Base-by-base conservation (phyloP, 176 grass and related monocot species). In the Triticum dicoccoides region DNA sequence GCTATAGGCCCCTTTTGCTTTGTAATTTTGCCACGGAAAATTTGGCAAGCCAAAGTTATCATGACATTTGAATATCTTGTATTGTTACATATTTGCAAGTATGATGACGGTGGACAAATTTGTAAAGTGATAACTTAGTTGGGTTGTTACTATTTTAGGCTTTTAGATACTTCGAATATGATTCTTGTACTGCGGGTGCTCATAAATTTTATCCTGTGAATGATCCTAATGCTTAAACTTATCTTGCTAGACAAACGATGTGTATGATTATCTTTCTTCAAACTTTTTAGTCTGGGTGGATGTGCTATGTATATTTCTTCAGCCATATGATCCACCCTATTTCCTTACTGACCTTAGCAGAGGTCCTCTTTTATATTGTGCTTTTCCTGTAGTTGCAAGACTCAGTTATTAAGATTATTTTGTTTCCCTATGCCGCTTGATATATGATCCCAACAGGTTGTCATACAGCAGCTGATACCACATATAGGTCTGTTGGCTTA, bases 211-310 rank as follows among this genome's bases (percentile, higher is more conserved):
- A 4, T 44, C 27, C 15, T 83, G 34, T 52, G 51, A 37, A 83
- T 83, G 81, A 59, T 61, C 14, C 51, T 83, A 59, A 72, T 72
- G 67, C 58, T 83, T 83, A 41, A 81, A 51, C 32, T 38, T 70
- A 69, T 82, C 12, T 83, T 39, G 13, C 21, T 59, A 39, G 33
- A 79, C 76, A 79, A 61, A 79, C 76, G 61, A 79, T 14, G 21
- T 61, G 33, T 62, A 59, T 35, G 47, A 39, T 58, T 49, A 33
- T 30, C 39, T 71, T 39, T 39, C 33, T 34, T 83, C 81, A 83
- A 37, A 71, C 49, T 41, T 72, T 72, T 39, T 83, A 62, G 23
- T n/a, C 9, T 74, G 24, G 6, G 30, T 68, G 10, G 54, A 30
- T 32, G 61, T 27, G 17, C 23, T 73, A 44, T 73, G 73, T 44